Base-by-base conservation (phyloP, 192 early-diverging fungal genomes). In the Coemansia sp. region DNA sequence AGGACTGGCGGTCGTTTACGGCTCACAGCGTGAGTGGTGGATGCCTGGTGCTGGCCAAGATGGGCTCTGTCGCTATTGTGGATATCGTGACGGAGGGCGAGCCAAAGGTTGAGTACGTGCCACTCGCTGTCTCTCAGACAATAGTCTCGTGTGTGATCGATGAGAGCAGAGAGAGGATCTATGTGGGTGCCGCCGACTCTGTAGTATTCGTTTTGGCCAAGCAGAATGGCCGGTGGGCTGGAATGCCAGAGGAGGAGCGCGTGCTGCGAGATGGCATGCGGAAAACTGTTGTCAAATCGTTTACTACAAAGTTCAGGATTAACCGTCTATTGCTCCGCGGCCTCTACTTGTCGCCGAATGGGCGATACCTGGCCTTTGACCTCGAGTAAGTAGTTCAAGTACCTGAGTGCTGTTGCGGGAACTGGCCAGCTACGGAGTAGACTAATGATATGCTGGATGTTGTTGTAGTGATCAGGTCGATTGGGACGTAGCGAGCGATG, bases 221-320 rank as follows among this genome's bases (percentile, higher is more conserved):
- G 9, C 38, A 60, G 10, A 34, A 37, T 3, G 59, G 39, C 26
- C 38, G 37, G 42, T 82, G 73, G 73, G 2, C 12, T 16, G 47
- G 73, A 31, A 61, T 33, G 5, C 4, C 36, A 1, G 56, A 64
- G 3, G 73, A 75, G 37, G 79, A 76, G 16, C 13, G 53, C 6
- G 38, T 43, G 3, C 34, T 82, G 18, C 57, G 64, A 6, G 67
- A 69, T 6, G 73, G 59, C 34, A 42, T 82, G 63, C 64, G 66
- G 33, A 59, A 67, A 43, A 82, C 79, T 0, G 61, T 82, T 25
- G 59, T 76, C 9, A 55, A 47, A 10, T 72, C 73, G 36, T 82
- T 82, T 57, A 82, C 79, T 16, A 82, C 79, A 41, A 68, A 72
- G 41, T 82, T 82, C 55, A 70, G 69, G n/a, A 72, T 82, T 64